A percentile compares a stretch with the other conserved stretches of the same genome.
Conservation (phyloP, 1,284 basidiomycete species). For the Puccinia coronata region DNA sequence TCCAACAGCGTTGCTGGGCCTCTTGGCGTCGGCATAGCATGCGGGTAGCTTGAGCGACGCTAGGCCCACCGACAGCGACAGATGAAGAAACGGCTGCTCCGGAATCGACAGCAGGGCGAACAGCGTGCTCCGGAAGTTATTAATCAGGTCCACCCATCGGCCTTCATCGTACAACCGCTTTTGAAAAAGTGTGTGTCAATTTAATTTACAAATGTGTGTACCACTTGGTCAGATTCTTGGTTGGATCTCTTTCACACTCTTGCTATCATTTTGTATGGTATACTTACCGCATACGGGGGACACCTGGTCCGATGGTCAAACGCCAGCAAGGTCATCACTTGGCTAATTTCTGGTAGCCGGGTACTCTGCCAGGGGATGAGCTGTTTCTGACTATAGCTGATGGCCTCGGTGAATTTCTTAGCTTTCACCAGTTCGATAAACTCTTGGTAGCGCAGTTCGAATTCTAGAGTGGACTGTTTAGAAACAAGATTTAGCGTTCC, state of each 20-base stretch:
- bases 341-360: slow-evolving; percentile 73
- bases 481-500: too few relatives aligned
- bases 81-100: slow-evolving; percentile 77
- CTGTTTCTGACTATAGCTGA: slow-evolving; percentile 79
- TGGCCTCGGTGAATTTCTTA: slow-evolving; percentile 72
- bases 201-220: too few relatives aligned
- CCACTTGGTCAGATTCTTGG: too few relatives aligned
- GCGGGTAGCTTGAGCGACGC: slow-evolving; percentile 80
- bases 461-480: slow-evolving; percentile 94
- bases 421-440: slow-evolving; percentile 85
- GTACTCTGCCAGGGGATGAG: slow-evolving; percentile 75
- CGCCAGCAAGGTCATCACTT: slow-evolving; percentile 75
- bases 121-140: slow-evolving; percentile 78
- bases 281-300: slow-evolving; percentile 63
- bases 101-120: slow-evolving; percentile 82
- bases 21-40: slow-evolving; percentile 59
- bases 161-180: slow-evolving; percentile 77
- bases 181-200: too few relatives aligned
- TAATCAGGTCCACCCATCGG: slow-evolving; percentile 73
- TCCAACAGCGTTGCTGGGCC: background rate
- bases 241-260: too few relatives aligned
- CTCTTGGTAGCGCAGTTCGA: slow-evolving; percentile 91
- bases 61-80: slow-evolving; percentile 83
- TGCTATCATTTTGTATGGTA: too few relatives aligned
- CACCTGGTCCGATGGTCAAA: slow-evolving; percentile 69